Evolutionary conservation across 2,329 filamentous ascomycete species (phyloP).

Genomic region (Fusarium sp.): DNA sequence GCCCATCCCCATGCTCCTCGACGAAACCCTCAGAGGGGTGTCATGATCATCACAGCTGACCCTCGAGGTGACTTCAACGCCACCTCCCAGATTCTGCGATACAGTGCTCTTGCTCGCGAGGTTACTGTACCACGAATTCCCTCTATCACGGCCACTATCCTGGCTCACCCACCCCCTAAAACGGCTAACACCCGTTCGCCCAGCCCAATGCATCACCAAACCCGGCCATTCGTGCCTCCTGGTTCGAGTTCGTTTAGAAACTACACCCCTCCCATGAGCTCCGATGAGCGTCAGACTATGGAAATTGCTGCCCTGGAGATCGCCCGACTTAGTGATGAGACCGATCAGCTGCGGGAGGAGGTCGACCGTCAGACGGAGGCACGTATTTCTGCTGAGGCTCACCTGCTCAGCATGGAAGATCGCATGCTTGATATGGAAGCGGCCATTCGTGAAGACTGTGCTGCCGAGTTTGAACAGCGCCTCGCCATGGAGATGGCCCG

Average conservation of each 20-base stretch:
- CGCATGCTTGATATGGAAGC: slow-evolving; percentile 74
- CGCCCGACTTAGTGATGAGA: slow-evolving; percentile 72
- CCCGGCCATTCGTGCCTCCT: slow-evolving; percentile 53
- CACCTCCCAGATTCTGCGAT: slow-evolving; percentile 93
- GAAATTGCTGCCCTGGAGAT: slow-evolving; percentile 84
- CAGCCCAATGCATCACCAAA: slow-evolving; percentile 49
- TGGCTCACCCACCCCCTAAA: slow-evolving; percentile 49
- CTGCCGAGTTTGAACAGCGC: slow-evolving; percentile 80
- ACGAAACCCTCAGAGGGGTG: slow-evolving; percentile 80
- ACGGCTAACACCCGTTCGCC: slow-evolving; percentile 37
- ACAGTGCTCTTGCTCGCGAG: slow-evolving; percentile 90
- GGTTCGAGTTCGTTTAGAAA: slow-evolving; percentile 50
- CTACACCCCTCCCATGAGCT: slow-evolving; percentile 51
- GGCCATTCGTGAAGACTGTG: slow-evolving; percentile 87
- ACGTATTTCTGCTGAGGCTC: slow-evolving; percentile 74
- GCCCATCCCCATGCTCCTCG: slow-evolving; percentile 51
- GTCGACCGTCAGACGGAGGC: slow-evolving; percentile 74
- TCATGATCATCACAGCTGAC: slow-evolving; percentile 97
- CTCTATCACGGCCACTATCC: slow-evolving; percentile 77
- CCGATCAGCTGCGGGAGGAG: slow-evolving; percentile 74
- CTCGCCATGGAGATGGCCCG: slow-evolving; percentile 76
- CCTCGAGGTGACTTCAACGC: slow-evolving; percentile 94
- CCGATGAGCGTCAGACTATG: slow-evolving; percentile 72
- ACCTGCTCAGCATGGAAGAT: slow-evolving; percentile 74
- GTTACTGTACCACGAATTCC: slow-evolving; percentile 90